Percentiles rank a stretch among this genome's conserved stretches.
These are phyloP conservation scores for Fusarium robinianum DNA, from an alignment of 2,329 filamentous ascomycete species.

Conservation along the genomic window DNA sequence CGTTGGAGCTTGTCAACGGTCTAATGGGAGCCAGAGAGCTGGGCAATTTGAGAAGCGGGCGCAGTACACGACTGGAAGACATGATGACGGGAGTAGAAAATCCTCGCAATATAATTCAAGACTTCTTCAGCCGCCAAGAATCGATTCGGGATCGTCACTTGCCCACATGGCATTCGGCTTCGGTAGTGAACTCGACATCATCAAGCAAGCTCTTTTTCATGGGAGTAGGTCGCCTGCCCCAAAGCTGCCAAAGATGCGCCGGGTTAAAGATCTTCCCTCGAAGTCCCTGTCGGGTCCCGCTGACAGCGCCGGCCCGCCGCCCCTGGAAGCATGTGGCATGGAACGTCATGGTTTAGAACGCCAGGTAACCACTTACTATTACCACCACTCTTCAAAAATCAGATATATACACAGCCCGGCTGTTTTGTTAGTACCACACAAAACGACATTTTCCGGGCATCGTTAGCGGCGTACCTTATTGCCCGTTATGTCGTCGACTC, in stretches of 20 bases:
- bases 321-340: conserved; percentile 33
- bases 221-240: not conserved
- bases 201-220: not conserved
- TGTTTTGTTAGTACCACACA: conserved; percentile 17
- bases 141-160: no score
- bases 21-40: conserved; percentile 8
- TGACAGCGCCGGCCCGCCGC: no score
- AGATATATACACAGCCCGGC: conserved; percentile 1
- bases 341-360: conserved; percentile 26
- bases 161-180: no score
- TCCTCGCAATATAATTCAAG: no score
- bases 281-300: not conserved
- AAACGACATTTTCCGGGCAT: conserved; percentile 20
- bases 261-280: conserved; percentile 41
- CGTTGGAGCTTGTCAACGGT: conserved; percentile 16
- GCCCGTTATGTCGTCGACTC: conserved; percentile 44
- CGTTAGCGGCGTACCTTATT: conserved; percentile 26
- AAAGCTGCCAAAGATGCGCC: conserved; percentile 27
- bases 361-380: conserved; percentile 28
- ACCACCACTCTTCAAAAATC: conserved; percentile 10
- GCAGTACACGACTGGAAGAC: conserved; percentile 20
- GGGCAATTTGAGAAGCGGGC: conserved; percentile 20
- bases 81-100: conserved; percentile 10
- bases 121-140: not conserved
- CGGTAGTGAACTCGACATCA: no score